Base-by-base conservation (phyloP, 1,284 basidiomycete species). In the Cryptococcus hybrid region DNA sequence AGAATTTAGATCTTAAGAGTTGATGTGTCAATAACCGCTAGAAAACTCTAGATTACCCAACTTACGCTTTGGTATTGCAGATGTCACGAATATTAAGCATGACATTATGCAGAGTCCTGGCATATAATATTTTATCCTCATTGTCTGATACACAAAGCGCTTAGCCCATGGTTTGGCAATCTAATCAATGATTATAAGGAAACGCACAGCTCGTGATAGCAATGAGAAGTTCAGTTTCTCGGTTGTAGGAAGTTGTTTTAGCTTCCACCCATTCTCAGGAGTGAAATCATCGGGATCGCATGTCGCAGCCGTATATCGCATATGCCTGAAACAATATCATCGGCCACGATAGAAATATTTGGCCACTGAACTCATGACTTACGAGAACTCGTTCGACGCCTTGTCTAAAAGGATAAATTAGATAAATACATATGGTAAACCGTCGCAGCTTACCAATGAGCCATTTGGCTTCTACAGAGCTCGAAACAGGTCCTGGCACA, bases 1-100 rank as follows among this genome's bases (percentile, higher is more conserved):
- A 97, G 80, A 91, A 98, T 76, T 95, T 95, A 61, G 91, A 94
- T 11, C 70, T 73, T 45, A n/a, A n/a, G 12, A 12, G 34, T 5
- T 18, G 5, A 36, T 37, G n/a, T 18, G 30, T 38, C 30, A 30
- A 46, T 36, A 15, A 44, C 24, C 2, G 39, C 35, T n/a, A 49
- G 24, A 18, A 30, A 39, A 40, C n/a, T 34, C 30, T 6, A 42
- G 46, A 24, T 4, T 15, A 56, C 24, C 15, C 24, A 55, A 44
- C 68, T 54, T 36, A 67, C 69, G 76, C 86, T 76, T 94, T 95
- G 50, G 91, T 93, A 80, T 92, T 94, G 85, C 92, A 96, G 64
- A 98, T 98, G 70, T 98, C 94, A 66, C 94, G 89, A 63, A 99
- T 95, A 78, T 99, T 99, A 66, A 94, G 79, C 93, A 98, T 97